Evolutionary conservation across 73 alveolate species (phyloP).

Genomic region (Durusdinium trenchii): DNA sequence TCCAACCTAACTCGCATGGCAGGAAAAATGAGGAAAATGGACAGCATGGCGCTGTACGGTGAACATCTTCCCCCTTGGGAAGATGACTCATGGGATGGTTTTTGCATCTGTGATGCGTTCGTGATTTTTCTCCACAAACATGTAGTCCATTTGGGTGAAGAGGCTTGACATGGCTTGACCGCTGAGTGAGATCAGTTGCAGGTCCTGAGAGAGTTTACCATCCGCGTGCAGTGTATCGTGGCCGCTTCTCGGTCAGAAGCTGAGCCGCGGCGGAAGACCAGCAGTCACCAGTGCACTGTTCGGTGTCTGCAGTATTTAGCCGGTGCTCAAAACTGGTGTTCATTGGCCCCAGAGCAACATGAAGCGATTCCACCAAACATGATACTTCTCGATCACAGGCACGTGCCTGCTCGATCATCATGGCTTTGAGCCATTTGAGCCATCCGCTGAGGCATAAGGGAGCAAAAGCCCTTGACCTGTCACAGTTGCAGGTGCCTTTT

Average conservation of each 20-base stretch:
- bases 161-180: too few species aligned
- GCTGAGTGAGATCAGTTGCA: background rate
- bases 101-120: too few species aligned
- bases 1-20: too few species aligned
- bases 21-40: too few species aligned
- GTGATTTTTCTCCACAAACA: too few species aligned
- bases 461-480: constrained; percentile 20
- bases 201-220: constrained; percentile 71
- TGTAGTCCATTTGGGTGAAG: too few species aligned
- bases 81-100: too few species aligned
- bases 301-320: too few species aligned
- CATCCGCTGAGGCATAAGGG: constrained; percentile 10
- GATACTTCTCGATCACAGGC: background rate
- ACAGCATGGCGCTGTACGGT: too few species aligned
- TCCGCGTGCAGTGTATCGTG: constrained; percentile 85
- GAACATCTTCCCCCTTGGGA: too few species aligned
- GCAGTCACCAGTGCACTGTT: too few species aligned
- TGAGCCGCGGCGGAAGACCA: background rate
- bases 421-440: background rate
- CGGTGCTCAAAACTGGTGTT: too few species aligned
- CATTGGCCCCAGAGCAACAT: background rate
- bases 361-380: background rate
- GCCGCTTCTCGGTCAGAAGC: constrained; percentile 25
- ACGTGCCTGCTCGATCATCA: background rate
- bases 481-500: constrained; percentile 37